These are phyloP conservation scores for Raffaelea ambrosiae DNA, from an alignment of 2,329 filamentous ascomycete genomes.

Conservation along the genomic window DNA sequence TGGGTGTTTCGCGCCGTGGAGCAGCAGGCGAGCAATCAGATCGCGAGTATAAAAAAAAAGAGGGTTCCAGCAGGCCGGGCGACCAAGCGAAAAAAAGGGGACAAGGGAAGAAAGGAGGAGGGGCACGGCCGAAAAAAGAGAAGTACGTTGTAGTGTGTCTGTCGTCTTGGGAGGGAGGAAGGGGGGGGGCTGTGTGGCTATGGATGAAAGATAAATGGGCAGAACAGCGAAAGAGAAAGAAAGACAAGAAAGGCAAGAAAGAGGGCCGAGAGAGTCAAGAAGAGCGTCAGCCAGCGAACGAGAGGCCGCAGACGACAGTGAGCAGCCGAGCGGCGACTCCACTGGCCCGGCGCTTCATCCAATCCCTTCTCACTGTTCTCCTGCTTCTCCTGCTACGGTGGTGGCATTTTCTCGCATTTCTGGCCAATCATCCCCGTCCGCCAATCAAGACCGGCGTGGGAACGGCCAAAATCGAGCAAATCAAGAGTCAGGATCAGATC, in stretches of 20 bases:
- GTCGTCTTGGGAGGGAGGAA: too few species aligned
- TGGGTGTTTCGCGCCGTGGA: neutral
- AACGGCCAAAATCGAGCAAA: constrained; percentile 6
- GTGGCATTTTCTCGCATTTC: neutral
- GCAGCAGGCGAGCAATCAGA: neutral
- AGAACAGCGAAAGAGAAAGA: neutral
- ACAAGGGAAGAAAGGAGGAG: neutral
- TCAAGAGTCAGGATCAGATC: constrained; percentile 7
- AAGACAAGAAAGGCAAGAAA: neutral
- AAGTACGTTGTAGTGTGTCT: neutral
- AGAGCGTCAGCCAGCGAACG: too few species aligned
- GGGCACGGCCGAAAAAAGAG: neutral
- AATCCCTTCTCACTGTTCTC: constrained; percentile 11
- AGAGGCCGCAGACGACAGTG: too few species aligned
- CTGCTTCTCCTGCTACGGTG: neutral
- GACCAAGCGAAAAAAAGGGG: neutral
- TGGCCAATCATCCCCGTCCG: constrained; percentile 20
- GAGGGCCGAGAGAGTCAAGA: neutral
- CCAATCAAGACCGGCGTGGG: constrained; percentile 18
- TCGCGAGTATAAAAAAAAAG: neutral
- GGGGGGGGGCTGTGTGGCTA: neutral
- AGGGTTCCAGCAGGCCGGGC: neutral
- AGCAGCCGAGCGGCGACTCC: too few species aligned
- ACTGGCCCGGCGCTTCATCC: constrained; percentile 15
- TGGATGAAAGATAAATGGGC: neutral